phyloP scores from a whole-genome alignment of 148 eudicot species.

The Linanthus parryae region DNA sequence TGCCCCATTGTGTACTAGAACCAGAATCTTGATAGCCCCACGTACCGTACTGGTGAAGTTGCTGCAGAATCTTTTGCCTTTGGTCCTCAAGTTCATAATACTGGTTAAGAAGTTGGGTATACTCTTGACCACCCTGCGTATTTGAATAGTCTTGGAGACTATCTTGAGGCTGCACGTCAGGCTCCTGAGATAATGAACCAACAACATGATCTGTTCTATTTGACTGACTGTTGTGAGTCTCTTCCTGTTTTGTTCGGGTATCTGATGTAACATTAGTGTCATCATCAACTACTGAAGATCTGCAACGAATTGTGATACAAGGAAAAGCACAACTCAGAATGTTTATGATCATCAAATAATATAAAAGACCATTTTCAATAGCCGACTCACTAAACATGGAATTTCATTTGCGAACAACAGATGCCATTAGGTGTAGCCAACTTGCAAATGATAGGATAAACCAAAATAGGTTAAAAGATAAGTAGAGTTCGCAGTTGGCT shows the following conservation, averaged over 20 bases:
- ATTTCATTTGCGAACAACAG: too few relatives aligned
- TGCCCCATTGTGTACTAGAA: slow-evolving; percentile 27
- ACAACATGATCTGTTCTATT: slow-evolving; percentile 18
- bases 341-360: neutral
- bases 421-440: too few relatives aligned
- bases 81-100: slow-evolving; percentile 77
- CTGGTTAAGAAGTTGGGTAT: slow-evolving; percentile 47
- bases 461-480: too few relatives aligned
- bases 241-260: slow-evolving; percentile 21
- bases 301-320: slow-evolving; percentile 14
- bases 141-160: slow-evolving; percentile 16
- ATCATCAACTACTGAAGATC: slow-evolving; percentile 24
- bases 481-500: too few relatives aligned
- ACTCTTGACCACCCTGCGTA: slow-evolving; percentile 41
- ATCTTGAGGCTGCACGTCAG: slow-evolving; percentile 20
- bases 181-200: slow-evolving; percentile 19
- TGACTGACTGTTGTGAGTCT: slow-evolving; percentile 14
- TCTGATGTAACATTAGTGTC: slow-evolving; percentile 15
- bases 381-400: neutral
- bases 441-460: too few relatives aligned
- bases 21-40: slow-evolving; percentile 33
- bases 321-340: slow-evolving; percentile 12
- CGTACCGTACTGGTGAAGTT: slow-evolving; percentile 47
- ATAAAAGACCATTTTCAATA: neutral
- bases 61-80: slow-evolving; percentile 63